Evolutionary conservation across 345 rosid species (phyloP).

Genomic region (Lumnitzera racemosa): DNA sequence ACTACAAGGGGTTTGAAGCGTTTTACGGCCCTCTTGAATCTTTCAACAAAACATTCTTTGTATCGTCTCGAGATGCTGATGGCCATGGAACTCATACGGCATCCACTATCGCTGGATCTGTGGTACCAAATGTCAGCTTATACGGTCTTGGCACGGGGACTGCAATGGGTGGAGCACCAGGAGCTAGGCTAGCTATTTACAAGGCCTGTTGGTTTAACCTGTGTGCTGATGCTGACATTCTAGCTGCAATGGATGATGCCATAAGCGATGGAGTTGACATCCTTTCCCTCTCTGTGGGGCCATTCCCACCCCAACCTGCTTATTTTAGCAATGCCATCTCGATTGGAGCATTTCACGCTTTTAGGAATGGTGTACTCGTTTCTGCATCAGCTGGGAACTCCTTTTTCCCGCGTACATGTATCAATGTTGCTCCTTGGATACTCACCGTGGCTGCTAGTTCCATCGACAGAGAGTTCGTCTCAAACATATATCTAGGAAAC

Average conservation of each 20-base stretch:
- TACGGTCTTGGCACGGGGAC: conserved; percentile 39
- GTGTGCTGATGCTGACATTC: conserved; percentile 35
- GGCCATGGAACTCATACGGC: conserved; percentile 46
- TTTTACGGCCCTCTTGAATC: conserved; percentile 31
- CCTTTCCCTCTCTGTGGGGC: conserved; percentile 39
- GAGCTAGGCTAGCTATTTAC: conserved; percentile 43
- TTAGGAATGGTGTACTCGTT: conserved; percentile 35
- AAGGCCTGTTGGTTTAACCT: conserved; percentile 37
- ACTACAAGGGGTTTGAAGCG: conserved; percentile 34
- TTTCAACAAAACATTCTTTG: conserved; percentile 17
- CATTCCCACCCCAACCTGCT: conserved; percentile 25
- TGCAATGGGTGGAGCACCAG: conserved; percentile 41
- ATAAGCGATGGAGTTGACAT: conserved; percentile 36
- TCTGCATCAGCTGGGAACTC: conserved; percentile 42
- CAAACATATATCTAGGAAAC: conserved; percentile 23
- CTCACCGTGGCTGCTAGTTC: conserved; percentile 44
- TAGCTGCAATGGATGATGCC: conserved; percentile 43
- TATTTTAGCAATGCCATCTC: conserved; percentile 25
- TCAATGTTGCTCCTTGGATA: conserved; percentile 45
- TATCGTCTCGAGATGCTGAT: conserved; percentile 32
- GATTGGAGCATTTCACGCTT: conserved; percentile 41
- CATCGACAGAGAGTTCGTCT: conserved; percentile 28
- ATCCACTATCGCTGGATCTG: conserved; percentile 31
- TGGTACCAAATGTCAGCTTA: conserved; percentile 29
- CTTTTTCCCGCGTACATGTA: conserved; percentile 19